Evolutionary conservation across 306 rosid species (phyloP).

Genomic region (Benincasa hispida): DNA sequence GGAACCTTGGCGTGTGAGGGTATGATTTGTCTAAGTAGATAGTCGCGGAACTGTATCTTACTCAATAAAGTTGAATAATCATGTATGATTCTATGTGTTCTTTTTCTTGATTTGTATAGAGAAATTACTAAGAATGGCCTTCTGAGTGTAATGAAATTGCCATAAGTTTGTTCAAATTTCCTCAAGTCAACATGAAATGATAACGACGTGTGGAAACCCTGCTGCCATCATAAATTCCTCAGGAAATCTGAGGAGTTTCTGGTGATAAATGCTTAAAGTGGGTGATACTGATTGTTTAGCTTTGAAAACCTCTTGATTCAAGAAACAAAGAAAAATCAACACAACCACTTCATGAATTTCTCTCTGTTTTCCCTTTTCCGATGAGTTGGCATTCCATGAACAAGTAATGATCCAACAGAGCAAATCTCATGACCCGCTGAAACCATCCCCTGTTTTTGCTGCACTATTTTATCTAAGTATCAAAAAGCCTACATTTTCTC

Average conservation of each 20-base stretch:
- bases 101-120: neutral
- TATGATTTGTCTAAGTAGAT: slow-evolving; percentile 61
- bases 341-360: neutral
- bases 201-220: neutral
- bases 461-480: neutral
- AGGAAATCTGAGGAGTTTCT: neutral
- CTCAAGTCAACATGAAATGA: neutral
- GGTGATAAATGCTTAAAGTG: neutral
- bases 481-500: neutral
- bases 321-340: neutral
- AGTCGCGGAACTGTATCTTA: neutral
- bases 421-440: neutral
- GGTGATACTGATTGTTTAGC: too few relatives aligned
- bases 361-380: neutral
- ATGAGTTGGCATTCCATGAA: neutral
- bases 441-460: neutral
- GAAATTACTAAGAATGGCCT: neutral
- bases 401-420: neutral
- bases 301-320: neutral
- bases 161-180: neutral
- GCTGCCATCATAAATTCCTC: neutral
- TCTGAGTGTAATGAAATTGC: neutral
- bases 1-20: slow-evolving; percentile 93
- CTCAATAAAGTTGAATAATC: neutral
- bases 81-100: neutral